phyloP scores from a whole-genome alignment of 2,329 filamentous ascomycete genomes.

The Didymella segeticola region DNA sequence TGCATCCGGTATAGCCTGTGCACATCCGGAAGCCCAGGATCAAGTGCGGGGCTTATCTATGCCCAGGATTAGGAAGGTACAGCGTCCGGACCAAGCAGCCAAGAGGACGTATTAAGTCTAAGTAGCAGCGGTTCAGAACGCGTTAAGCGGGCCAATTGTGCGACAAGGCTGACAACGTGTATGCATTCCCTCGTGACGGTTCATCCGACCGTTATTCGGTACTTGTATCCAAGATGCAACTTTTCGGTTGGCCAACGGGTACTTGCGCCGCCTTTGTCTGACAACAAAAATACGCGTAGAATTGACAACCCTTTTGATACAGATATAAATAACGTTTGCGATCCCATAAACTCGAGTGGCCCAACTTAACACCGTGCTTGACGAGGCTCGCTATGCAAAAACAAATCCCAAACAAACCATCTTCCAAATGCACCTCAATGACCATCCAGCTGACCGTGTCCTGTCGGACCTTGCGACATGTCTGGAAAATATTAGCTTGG shows the following conservation, averaged over 20 bases:
- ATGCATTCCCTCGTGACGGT: neutral
- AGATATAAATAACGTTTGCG: too few relatives aligned
- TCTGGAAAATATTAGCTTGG: constrained; percentile 23
- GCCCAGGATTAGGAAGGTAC: neutral
- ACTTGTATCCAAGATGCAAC: too few relatives aligned
- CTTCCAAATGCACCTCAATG: neutral
- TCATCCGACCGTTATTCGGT: too few relatives aligned
- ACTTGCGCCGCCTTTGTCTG: neutral
- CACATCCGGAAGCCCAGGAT: neutral
- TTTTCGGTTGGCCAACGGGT: too few relatives aligned
- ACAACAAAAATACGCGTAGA: too few relatives aligned
- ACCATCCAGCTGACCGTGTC: constrained; percentile 25
- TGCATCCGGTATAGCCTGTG: neutral
- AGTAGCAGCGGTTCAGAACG: neutral
- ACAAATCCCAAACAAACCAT: neutral
- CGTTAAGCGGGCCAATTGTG: constrained; percentile 1
- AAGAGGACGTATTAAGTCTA: neutral
- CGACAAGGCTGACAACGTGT: neutral
- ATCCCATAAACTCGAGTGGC: too few relatives aligned
- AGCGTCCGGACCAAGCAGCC: neutral
- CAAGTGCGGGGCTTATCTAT: constrained; percentile 4
- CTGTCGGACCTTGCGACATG: constrained; percentile 34
- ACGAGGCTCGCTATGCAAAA: constrained; percentile 5
- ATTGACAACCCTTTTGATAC: too few relatives aligned
- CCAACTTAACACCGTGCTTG: neutral